Percentiles rank a stretch among this genome's conserved stretches.
These are phyloP conservation scores for Benincasa hispida DNA, from an alignment of 306 rosid genomes.

Conservation along the genomic window DNA sequence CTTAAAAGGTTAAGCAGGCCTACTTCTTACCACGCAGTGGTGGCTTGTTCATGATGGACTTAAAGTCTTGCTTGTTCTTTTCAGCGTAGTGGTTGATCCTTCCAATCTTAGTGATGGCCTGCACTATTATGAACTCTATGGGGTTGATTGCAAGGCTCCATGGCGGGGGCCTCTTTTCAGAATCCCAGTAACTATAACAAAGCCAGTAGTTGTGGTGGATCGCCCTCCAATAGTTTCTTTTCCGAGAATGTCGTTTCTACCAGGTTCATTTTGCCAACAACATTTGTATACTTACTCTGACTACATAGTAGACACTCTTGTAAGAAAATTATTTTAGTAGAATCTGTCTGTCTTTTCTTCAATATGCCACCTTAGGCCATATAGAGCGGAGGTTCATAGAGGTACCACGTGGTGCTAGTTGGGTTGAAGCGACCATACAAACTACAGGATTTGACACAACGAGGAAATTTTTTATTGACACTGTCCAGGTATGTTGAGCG, in stretches of 20 bases:
- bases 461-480: slow-evolving; percentile 67
- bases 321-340: not conserved
- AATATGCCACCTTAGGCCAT: slow-evolving; percentile 46
- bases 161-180: slow-evolving; percentile 98
- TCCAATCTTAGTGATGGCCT: slow-evolving; percentile 66
- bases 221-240: slow-evolving; percentile 55
- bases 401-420: slow-evolving; percentile 79
- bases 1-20: not conserved
- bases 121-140: slow-evolving; percentile 81
- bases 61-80: slow-evolving; percentile 4
- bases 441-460: slow-evolving; percentile 76
- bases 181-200: slow-evolving; percentile 80
- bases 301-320: not conserved
- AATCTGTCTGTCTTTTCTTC: slow-evolving; percentile 9
- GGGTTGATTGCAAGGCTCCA: slow-evolving; percentile 86
- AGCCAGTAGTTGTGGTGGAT: slow-evolving; percentile 47
- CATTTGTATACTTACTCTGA: not conserved
- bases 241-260: slow-evolving; percentile 59
- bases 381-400: slow-evolving; percentile 83
- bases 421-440: slow-evolving; percentile 86
- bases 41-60: not conserved
- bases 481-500: slow-evolving; percentile 64
- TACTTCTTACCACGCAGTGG: not conserved
- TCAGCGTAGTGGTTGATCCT: slow-evolving; percentile 84
- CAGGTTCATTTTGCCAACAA: slow-evolving; percentile 40